Conservation (phyloP, 768 basidiomycete species). For the Cyathus striatus region DNA sequence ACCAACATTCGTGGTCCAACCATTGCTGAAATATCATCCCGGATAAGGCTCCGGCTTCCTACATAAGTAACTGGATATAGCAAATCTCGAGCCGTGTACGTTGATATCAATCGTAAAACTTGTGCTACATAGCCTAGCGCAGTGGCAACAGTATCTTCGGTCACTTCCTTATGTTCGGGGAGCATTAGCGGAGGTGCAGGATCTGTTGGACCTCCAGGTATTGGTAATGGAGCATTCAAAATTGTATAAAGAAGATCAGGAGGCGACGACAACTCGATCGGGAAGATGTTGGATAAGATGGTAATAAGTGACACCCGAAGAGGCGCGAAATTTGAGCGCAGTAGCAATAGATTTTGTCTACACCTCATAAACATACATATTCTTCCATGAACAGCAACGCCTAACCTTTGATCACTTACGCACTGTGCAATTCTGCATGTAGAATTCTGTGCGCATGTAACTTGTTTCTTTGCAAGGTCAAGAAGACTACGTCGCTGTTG, state of each 20-base stretch:
- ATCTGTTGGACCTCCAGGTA: slow-evolving; percentile 67
- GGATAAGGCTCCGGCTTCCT: slow-evolving; percentile 86
- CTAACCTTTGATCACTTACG: no score
- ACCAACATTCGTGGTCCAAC: slow-evolving; percentile 90
- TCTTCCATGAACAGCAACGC: no score
- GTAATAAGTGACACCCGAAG: slow-evolving; percentile 64
- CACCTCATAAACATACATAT: no score
- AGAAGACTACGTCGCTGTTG: no score
- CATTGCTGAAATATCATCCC: slow-evolving; percentile 92
- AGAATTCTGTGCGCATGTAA: no score
- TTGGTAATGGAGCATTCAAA: slow-evolving; percentile 84
- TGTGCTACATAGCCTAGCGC: slow-evolving; percentile 90
- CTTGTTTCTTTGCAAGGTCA: no score
- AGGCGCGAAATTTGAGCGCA: slow-evolving; percentile 44
- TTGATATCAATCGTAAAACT: slow-evolving; percentile 75
- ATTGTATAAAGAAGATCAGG: slow-evolving; percentile 89
- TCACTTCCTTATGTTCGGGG: slow-evolving; percentile 61
- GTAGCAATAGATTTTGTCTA: slow-evolving; percentile 36
- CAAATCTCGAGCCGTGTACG: slow-evolving; percentile 69
- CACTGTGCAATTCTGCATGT: no score
- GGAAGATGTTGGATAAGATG: slow-evolving; percentile 73
- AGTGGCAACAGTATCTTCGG: slow-evolving; percentile 83
- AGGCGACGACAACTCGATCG: slow-evolving; percentile 82
- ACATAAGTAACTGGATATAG: slow-evolving; percentile 89
- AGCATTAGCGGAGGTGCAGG: slow-evolving; percentile 80